Evolutionary conservation across 768 basidiomycete genomes (phyloP), one percentile per base, ranked within the genome.

Genomic region (Suillus fuscotomentosus): DNA sequence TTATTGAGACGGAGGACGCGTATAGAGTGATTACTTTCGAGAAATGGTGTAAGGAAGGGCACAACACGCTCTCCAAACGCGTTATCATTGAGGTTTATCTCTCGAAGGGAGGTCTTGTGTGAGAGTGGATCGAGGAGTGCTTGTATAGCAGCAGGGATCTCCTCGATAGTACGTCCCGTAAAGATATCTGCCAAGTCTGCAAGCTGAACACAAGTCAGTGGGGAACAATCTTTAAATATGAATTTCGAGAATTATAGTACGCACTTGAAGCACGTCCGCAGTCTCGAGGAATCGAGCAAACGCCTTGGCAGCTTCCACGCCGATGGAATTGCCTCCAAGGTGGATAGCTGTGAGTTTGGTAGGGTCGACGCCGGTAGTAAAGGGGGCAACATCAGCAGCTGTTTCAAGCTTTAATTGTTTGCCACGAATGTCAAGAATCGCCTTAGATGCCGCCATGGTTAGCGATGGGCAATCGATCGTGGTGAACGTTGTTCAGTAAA

Each of bases 111-210:
- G 5, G 87, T 83, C 71, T 93, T 93, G 70, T 86, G 83, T 70
- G 87, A 87, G 66, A 99, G 86, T 14, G 95, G 88, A 70, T 94
- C 87, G 75, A 96, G 97, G 69, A 99, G 86, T 42, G 92, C 90
- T 43, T 88, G 84, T 54, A 99, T 88, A 17, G 97, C 94, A 64
- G 79, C 84, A 5, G 97, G 97, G 73, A 99, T 99, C 76, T 99
- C 97, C 66, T 87, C 83, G 80, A 98, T 98, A 72, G 97, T 85
- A 68, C 97, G 92, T 62, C 96, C 94, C 3, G 97, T 98, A 80
- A 99, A 99, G 78, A 99, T 96, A 79, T 98, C 97, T 38, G 94
- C 91, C 68, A 98, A 92, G 80, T 99, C 90, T 69, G 96, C 97
- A 65, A 97, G 80, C 97, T 99, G 73, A 36, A 54, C 54, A 48